Evolutionary conservation across 768 basidiomycete species (phyloP), one percentile per base, ranked within the genome.

Genomic region (Trametes elegans): DNA sequence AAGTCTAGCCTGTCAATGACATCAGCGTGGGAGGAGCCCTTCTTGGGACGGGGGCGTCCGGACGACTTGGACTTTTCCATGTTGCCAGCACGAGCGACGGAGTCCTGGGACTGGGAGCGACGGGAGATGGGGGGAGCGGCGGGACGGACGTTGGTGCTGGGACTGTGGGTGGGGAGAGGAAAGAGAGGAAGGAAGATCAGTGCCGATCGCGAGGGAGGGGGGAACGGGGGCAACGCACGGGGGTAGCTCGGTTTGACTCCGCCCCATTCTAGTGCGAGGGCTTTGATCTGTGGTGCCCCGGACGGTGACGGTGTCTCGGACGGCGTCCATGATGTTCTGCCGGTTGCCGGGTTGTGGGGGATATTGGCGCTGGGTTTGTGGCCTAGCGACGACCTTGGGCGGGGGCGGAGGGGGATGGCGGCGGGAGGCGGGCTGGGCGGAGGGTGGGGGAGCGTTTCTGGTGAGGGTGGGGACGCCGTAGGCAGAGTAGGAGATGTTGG

Each of bases 1-100:
- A 83, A 88, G 73, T 93, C 91, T 55, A 93, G 83, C 61, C 88
- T 82, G 77, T 93, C 91, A 72, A 93, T 93, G 63, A 90, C 84
- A 76, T 93, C 91, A 60, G 90, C 90, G 67, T 93, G 89, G 56
- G 81, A 77, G 19, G 88, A 91, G 54, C 84, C 83, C 73, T 90
- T 92, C 81, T 80, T 82, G 62, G 81, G 79, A 34, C 44, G 51
- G 19, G 53, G 55, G 74, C 59, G 65, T 78, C 76, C 55, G 76
- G 65, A 66, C 81, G 59, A 58, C 61, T 76, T 81, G 49, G 69
- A 65, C 65, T 78, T 81, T 57, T 79, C 79, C 40, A 74, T 68
- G 70, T 71, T 46, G 40, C 70, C 69, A 27, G 70, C 69, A 16
- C 67, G 74, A 29, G 73, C 61, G 44, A 73, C 72, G 23, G 79